Base-by-base conservation (phyloP, 352 stramenopile genomes). In the Pythium insidiosum region DNA sequence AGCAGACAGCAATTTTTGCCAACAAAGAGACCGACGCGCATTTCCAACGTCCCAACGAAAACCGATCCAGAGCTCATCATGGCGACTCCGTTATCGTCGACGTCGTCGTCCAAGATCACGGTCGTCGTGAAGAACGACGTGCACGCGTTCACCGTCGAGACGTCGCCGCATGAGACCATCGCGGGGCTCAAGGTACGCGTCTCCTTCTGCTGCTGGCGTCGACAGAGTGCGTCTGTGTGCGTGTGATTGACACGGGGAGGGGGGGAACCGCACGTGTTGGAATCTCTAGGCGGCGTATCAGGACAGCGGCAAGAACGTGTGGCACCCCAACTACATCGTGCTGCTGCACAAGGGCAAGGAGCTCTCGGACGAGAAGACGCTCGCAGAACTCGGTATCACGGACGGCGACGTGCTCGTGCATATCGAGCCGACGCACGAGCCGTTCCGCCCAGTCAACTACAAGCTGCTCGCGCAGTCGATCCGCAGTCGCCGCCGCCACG, bases 401-500 rank as follows among this genome's bases (percentile, higher is more conserved):
- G 71, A 82, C 50, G 73, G 70, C 28, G 81, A 89, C 47, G 71
- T 90, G 49, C 63, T 94, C 21, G 79, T 94, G 30, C 79, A 94
- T 51, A 86, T 94, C 39, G 78, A 94, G 68, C 57, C 78, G 22
- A 58, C 76, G 13, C 81, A 93, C 25, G 77, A 93, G 58, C 81
- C 81, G n/a, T 93, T 93, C 53, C 78, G 82, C 30, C 76, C 78
- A 16, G 68, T 93, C 29, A 91, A 93, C 62, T 93, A 93, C 65
- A 84, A 84, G 55, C 40, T 69, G 33, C 63, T 93, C 36, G 81
- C 81, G 7, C 72, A 93, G 44, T 76, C 72, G 37, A 86, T 93
- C 43, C 79, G 81, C 42, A 76, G 54, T 30, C 81, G 72, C 35
- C 70, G 76, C 41, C 81, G 80, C 56, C 79, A 94, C 43, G 79